Evolutionary conservation across 148 eudicot species (phyloP).

Genomic region (Silene latifolia): DNA sequence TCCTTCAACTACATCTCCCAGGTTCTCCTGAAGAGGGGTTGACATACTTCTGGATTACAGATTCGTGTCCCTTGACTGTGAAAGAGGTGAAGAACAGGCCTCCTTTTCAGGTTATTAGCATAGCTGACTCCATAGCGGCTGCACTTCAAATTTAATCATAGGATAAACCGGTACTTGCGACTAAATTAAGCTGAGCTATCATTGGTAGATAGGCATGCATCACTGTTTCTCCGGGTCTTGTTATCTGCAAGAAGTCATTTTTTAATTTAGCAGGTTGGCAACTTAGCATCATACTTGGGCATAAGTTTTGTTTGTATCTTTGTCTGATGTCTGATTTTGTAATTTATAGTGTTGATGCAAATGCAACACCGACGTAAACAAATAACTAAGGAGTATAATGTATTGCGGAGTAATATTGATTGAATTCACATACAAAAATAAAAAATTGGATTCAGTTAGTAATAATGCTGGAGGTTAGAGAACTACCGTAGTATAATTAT

Average conservation of each 20-base stretch:
- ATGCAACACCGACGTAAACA: neutral
- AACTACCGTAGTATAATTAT: too few species aligned
- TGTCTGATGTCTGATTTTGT: neutral
- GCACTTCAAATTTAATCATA: constrained; percentile 52
- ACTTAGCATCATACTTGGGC: neutral
- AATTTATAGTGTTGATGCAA: neutral
- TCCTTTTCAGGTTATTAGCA: constrained; percentile 90
- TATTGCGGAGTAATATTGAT: too few species aligned
- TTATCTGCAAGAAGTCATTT: neutral
- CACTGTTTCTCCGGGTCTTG: neutral
- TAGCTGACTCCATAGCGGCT: constrained; percentile 74
- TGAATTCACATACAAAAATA: too few species aligned
- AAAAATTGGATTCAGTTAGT: too few species aligned
- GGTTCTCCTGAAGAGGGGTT: constrained; percentile 72
- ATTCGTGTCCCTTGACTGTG: constrained; percentile 84
- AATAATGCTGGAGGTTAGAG: too few species aligned
- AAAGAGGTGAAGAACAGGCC: constrained; percentile 65
- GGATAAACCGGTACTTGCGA: neutral
- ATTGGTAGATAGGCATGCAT: neutral
- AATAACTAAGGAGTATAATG: too few species aligned
- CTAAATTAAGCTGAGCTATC: neutral
- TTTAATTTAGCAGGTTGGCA: neutral
- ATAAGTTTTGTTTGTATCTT: neutral
- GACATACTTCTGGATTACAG: constrained; percentile 92
- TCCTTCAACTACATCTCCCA: constrained; percentile 21